phyloP scores from a whole-genome alignment of 768 basidiomycete species.

The Cytidiella melzeri region DNA sequence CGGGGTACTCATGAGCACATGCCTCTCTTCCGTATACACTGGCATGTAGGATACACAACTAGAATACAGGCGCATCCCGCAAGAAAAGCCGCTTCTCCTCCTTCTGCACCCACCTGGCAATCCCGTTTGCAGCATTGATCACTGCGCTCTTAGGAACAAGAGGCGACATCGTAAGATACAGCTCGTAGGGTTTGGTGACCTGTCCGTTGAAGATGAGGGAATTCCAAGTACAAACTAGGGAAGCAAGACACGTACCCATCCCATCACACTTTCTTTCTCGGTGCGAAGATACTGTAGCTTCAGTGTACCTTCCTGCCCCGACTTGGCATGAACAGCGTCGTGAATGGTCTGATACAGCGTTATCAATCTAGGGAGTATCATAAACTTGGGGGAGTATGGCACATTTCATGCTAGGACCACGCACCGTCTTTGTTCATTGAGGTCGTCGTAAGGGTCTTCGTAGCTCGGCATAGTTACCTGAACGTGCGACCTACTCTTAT shows the following conservation, averaged over 20 bases:
- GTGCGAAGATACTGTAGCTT: slow-evolving; percentile 87
- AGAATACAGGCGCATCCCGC: slow-evolving; percentile 87
- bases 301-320: slow-evolving; percentile 71
- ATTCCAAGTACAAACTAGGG: background rate
- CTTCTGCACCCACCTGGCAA: slow-evolving; percentile 86
- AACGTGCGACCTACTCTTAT: slow-evolving; percentile 85
- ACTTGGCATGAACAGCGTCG: slow-evolving; percentile 87
- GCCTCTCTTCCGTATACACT: too few species aligned
- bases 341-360: slow-evolving; percentile 86
- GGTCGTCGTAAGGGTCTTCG: slow-evolving; percentile 75
- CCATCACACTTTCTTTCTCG: slow-evolving; percentile 83
- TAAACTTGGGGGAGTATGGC: slow-evolving; percentile 11
- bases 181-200: slow-evolving; percentile 92
- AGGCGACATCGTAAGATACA: slow-evolving; percentile 81
- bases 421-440: slow-evolving; percentile 56
- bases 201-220: too few species aligned
- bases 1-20: too few species aligned
- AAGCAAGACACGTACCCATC: slow-evolving; percentile 69
- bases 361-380: slow-evolving; percentile 46
- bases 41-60: background rate
- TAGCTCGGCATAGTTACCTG: slow-evolving; percentile 85
- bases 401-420: slow-evolving; percentile 7
- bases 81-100: slow-evolving; percentile 82
- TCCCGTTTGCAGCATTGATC: slow-evolving; percentile 83
- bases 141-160: slow-evolving; percentile 82